A percentile compares a stretch with the other conserved stretches of the same genome.
Conservation (phyloP, 805 yeast genomes). For the Hanseniaspora nectarophila region DNA sequence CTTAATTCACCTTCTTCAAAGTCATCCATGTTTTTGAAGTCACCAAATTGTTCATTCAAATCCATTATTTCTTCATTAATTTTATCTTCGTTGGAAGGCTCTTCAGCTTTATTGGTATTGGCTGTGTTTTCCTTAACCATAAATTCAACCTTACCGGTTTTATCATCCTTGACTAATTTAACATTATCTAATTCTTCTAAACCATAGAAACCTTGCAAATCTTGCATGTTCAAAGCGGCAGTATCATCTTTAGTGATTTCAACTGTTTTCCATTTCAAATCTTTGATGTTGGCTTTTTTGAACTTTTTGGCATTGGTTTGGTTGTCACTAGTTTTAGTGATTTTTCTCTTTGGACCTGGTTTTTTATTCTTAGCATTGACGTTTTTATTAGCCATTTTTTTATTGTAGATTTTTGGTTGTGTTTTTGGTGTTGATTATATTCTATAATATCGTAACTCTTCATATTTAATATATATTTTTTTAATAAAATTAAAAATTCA, state of each 20-base stretch:
- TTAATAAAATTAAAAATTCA: no score
- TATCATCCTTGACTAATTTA: conserved; percentile 47
- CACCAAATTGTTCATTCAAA: conserved; percentile 20
- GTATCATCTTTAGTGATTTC: conserved; percentile 50
- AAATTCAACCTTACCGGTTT: conserved; percentile 56
- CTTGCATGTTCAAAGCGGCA: conserved; percentile 44
- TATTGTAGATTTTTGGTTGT: neutral
- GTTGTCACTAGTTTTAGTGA: neutral
- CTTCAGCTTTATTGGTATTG: conserved; percentile 19
- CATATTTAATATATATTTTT: no score
- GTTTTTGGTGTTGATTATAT: neutral
- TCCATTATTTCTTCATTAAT: conserved; percentile 16
- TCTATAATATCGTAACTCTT: no score
- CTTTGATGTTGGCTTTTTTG: conserved; percentile 17
- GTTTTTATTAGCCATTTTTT: neutral
- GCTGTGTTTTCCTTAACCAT: conserved; percentile 31
- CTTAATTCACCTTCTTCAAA: conserved; percentile 26
- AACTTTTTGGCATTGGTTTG: neutral
- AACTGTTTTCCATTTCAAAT: conserved; percentile 67
- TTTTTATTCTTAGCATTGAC: conserved; percentile 1
- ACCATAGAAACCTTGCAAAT: conserved; percentile 84
- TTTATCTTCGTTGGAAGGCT: conserved; percentile 18
- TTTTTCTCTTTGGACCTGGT: conserved; percentile 5
- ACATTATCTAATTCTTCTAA: conserved; percentile 92
- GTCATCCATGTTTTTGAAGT: conserved; percentile 27